Percentiles rank a stretch among this genome's conserved stretches.
Conservation (phyloP, 1,284 basidiomycete genomes). For the Athelia sp. region DNA sequence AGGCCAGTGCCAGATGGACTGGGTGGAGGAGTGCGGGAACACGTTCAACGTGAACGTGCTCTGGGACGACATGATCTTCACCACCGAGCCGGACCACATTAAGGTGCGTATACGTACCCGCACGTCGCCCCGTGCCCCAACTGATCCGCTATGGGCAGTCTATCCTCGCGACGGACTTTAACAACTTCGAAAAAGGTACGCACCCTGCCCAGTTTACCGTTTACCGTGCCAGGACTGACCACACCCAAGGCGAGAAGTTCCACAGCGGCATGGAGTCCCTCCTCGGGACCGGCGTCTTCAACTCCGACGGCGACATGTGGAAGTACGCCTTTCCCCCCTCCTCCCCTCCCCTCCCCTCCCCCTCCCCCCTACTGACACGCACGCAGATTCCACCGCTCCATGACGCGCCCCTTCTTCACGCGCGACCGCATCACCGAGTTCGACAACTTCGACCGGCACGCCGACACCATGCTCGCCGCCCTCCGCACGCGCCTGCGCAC, state of each 20-base stretch:
- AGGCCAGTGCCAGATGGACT: constrained; percentile 10
- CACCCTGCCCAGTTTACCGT: background rate
- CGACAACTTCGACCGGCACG: constrained; percentile 16
- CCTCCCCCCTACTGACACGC: too few species aligned
- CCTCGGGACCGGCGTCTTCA: constrained; percentile 32
- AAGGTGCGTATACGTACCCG: constrained; percentile 6
- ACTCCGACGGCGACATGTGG: constrained; percentile 24
- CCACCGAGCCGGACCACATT: constrained; percentile 24
- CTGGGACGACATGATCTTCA: constrained; percentile 27
- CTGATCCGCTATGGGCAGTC: constrained; percentile 5
- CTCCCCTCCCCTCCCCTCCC: too few species aligned
- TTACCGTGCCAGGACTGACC: background rate
- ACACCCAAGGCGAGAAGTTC: constrained; percentile 30
- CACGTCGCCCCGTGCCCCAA: background rate
- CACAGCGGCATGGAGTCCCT: constrained; percentile 27
- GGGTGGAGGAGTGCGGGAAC: constrained; percentile 15
- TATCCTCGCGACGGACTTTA: constrained; percentile 40
- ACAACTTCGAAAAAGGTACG: constrained; percentile 41
- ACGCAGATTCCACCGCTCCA: constrained; percentile 26
- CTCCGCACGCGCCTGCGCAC: constrained; percentile 25
- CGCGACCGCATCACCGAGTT: constrained; percentile 18
- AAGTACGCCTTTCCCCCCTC: constrained; percentile 22
- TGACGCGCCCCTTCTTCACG: constrained; percentile 24
- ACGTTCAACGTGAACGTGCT: constrained; percentile 19
- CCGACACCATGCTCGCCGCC: constrained; percentile 11